Conservation (phyloP, 2,329 filamentous ascomycete genomes). For the Hymenoscyphus fraxineus region DNA sequence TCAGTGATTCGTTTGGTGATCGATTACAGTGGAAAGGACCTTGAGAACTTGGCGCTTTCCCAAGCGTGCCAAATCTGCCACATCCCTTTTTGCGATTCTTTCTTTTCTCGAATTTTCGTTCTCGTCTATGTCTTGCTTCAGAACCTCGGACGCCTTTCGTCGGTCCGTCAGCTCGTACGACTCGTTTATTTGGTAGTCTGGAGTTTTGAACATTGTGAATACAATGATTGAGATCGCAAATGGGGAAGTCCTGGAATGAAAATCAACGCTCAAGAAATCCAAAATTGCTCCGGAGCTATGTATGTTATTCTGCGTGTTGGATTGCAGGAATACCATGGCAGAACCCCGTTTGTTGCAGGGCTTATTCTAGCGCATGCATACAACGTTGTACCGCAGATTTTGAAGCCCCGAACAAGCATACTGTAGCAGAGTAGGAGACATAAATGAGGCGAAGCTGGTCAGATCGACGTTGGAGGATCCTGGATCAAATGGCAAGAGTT, state of each 20-base stretch:
- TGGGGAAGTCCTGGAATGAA: not conserved
- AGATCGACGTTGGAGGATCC: not conserved
- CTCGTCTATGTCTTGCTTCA: not conserved
- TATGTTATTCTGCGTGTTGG: not conserved
- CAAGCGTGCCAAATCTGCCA: constrained; percentile 1
- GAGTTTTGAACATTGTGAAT: constrained; percentile 4
- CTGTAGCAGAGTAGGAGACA: not conserved
- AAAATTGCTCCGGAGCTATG: not conserved
- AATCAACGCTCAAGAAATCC: not conserved
- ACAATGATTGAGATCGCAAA: not conserved
- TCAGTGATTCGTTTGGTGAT: not conserved
- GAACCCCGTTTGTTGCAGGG: not conserved
- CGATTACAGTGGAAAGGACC: not conserved
- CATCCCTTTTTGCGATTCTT: constrained; percentile 1
- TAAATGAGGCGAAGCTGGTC: constrained; percentile 3
- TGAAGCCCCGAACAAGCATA: not conserved
- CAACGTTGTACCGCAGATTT: not conserved
- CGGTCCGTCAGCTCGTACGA: constrained; percentile 3
- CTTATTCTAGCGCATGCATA: not conserved
- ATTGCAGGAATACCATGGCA: not conserved
- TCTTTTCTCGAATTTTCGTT: constrained; percentile 4
- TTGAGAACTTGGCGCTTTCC: constrained; percentile 6
- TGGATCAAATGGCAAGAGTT: not conserved
- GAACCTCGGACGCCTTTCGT: constrained; percentile 3
- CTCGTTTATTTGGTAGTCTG: constrained; percentile 5